phyloP scores from a whole-genome alignment of 2,329 filamentous ascomycete species.

The Karstenula rhodostoma region DNA sequence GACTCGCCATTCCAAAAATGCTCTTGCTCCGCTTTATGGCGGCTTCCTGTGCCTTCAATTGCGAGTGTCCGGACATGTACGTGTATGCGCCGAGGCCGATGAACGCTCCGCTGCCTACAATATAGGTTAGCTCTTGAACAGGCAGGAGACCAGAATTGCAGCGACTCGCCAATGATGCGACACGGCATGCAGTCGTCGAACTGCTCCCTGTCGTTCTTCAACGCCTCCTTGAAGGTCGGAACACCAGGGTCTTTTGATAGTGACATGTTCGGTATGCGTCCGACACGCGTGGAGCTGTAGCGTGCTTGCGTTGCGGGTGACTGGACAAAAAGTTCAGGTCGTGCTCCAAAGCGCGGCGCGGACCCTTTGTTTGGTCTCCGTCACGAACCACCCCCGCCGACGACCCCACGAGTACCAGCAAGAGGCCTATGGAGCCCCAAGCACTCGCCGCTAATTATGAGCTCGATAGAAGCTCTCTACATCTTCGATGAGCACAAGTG shows the following conservation, averaged over 20 bases:
- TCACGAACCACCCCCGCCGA: constrained; percentile 37
- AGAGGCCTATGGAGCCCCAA: constrained; percentile 26
- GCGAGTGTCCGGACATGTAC: constrained; percentile 55
- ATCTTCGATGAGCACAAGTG: constrained; percentile 97
- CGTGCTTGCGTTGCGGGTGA: neutral
- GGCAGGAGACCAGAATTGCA: neutral
- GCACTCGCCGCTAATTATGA: constrained; percentile 49
- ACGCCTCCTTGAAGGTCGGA: constrained; percentile 40
- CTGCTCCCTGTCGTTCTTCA: constrained; percentile 43
- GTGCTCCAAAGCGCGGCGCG: constrained; percentile 5
- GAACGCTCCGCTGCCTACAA: constrained; percentile 54
- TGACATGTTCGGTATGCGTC: constrained; percentile 21
- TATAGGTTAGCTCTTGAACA: neutral
- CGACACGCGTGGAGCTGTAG: neutral
- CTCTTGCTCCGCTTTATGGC: constrained; percentile 53
- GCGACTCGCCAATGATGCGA: constrained; percentile 69
- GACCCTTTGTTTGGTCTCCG: constrained; percentile 3
- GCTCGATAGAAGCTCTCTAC: constrained; percentile 93
- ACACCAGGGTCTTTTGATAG: constrained; percentile 16
- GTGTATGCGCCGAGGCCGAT: constrained; percentile 57
- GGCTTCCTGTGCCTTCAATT: constrained; percentile 52
- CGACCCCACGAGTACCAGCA: constrained; percentile 15
- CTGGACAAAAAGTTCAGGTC: constrained; percentile 1
- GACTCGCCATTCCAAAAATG: constrained; percentile 51
- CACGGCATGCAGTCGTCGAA: constrained; percentile 74